phyloP scores from a whole-genome alignment of 169 alveolate genomes.

The Eimeria sp. region DNA sequence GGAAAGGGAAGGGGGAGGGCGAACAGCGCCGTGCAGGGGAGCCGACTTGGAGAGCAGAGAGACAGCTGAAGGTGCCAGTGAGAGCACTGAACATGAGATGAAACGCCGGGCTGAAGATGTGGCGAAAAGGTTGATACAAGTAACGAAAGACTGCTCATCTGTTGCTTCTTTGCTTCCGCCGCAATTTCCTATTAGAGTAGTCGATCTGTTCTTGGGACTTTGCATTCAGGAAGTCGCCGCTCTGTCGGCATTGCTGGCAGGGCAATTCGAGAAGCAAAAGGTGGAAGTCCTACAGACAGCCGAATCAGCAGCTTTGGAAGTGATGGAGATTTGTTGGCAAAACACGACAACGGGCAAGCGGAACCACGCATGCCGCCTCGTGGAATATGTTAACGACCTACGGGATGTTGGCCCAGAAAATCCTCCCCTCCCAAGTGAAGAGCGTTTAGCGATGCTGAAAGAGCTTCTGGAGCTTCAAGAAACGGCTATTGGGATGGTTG shows the following conservation, averaged over 20 bases:
- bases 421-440: background rate
- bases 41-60: background rate
- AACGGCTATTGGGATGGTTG: background rate
- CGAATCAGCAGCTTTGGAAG: background rate
- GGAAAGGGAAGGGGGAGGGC: background rate
- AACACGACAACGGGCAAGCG: no score
- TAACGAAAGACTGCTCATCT: constrained; percentile 2
- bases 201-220: background rate
- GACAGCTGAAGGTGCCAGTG: background rate
- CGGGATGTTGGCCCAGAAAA: background rate
- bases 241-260: background rate
- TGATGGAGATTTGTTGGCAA: background rate
- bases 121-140: background rate
- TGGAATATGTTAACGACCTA: background rate
- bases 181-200: background rate
- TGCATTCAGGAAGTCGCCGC: constrained; percentile 21
- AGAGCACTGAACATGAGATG: background rate
- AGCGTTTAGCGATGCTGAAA: background rate
- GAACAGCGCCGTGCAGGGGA: background rate
- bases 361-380: no score
- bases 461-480: constrained; percentile 25
- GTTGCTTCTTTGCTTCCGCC: background rate
- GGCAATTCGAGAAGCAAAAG: background rate
- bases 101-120: background rate
- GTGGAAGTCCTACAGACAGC: background rate